Conservation (phyloP, 2,329 filamentous ascomycete genomes). For the Aspergillus bombycis region DNA sequence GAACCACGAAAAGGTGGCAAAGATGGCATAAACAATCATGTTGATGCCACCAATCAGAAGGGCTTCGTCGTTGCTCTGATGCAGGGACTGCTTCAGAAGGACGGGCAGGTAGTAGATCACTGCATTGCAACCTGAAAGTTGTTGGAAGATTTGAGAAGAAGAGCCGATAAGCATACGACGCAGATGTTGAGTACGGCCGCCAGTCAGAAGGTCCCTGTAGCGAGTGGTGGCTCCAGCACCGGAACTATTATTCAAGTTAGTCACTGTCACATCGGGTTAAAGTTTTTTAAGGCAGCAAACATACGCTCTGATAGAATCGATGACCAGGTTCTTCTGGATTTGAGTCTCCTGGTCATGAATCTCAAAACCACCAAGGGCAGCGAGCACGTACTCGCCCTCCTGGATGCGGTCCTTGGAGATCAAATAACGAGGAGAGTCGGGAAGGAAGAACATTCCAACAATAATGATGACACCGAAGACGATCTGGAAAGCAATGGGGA, state of each 20-base stretch:
- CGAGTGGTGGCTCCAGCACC: slow-evolving; percentile 55
- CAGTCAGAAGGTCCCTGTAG: slow-evolving; percentile 47
- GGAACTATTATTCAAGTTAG: slow-evolving; percentile 50
- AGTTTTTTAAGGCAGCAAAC: slow-evolving; percentile 29
- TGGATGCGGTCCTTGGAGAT: slow-evolving; percentile 49
- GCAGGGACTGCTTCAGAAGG: slow-evolving; percentile 51
- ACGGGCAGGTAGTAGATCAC: slow-evolving; percentile 55
- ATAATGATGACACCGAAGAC: slow-evolving; percentile 52
- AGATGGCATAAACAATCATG: slow-evolving; percentile 50
- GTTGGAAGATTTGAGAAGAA: slow-evolving; percentile 50
- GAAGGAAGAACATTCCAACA: slow-evolving; percentile 47
- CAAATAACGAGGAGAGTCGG: slow-evolving; percentile 51
- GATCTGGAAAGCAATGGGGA: slow-evolving; percentile 58
- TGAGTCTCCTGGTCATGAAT: slow-evolving; percentile 60
- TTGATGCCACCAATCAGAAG: slow-evolving; percentile 58
- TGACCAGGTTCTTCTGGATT: slow-evolving; percentile 66
- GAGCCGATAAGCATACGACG: slow-evolving; percentile 45
- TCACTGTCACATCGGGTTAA: slow-evolving; percentile 32
- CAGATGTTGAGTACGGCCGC: slow-evolving; percentile 44
- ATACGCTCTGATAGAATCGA: slow-evolving; percentile 66
- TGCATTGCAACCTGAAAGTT: slow-evolving; percentile 55
- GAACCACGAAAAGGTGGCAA: slow-evolving; percentile 51
- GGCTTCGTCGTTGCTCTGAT: slow-evolving; percentile 46
- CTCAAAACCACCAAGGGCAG: slow-evolving; percentile 52
- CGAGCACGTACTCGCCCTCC: slow-evolving; percentile 54